A percentile compares a stretch with the other conserved stretches of the same genome.
Evolutionary conservation across 495 filamentous ascomycete genomes (phyloP).

Genomic region (Penicillium cinerascens): DNA sequence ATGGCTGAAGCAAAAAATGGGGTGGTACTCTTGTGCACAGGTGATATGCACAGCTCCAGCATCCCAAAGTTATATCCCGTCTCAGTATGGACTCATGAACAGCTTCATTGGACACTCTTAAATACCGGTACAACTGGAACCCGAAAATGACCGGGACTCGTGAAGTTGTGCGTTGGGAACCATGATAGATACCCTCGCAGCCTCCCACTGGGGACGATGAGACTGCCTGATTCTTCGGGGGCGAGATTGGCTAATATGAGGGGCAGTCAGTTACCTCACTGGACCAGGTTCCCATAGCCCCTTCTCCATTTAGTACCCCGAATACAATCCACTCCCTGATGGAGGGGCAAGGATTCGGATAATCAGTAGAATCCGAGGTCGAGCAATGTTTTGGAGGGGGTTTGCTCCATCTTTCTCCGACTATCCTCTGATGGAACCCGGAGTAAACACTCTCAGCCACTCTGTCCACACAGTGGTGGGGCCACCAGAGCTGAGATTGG

Average conservation of each 20-base stretch:
- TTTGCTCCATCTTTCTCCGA: constrained; percentile 6
- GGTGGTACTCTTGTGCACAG: neutral
- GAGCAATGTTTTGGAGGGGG: constrained; percentile 9
- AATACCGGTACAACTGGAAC: neutral
- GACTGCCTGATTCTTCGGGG: neutral
- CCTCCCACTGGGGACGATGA: neutral
- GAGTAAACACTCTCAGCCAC: constrained; percentile 14
- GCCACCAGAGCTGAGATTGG: constrained; percentile 17
- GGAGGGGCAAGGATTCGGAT: constrained; percentile 1
- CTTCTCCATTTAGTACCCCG: constrained; percentile 1
- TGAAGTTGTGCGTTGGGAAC: neutral
- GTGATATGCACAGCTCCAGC: neutral
- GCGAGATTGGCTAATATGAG: neutral
- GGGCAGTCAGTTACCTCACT: constrained; percentile 2
- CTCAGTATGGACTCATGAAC: no score
- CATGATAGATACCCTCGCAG: neutral
- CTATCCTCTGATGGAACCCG: constrained; percentile 10
- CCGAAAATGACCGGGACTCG: neutral
- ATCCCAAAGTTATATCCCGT: no score
- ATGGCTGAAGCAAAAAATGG: neutral
- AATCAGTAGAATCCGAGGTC: constrained; percentile 14
- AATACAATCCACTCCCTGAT: constrained; percentile 7
- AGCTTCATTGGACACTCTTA: no score
- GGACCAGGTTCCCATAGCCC: constrained; percentile 4
- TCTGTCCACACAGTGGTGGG: constrained; percentile 11